Evolutionary conservation across 129 eudicot species (phyloP).

Genomic region (Pulicaria dysenterica): DNA sequence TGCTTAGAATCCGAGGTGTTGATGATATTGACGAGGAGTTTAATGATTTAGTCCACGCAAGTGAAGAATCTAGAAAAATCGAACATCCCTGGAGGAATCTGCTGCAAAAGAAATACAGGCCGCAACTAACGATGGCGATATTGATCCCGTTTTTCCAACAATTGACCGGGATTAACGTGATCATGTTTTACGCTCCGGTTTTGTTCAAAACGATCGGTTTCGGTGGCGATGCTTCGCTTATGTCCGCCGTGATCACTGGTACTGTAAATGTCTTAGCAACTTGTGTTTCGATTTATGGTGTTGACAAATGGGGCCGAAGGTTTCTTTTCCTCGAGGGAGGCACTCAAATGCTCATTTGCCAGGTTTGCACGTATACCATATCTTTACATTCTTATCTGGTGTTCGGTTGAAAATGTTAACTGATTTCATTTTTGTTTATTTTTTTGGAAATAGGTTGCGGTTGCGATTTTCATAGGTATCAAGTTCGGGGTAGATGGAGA

Average conservation of each 20-base stretch:
- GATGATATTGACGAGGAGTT: conserved; percentile 65
- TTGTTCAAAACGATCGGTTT: conserved; percentile 86
- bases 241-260: conserved; percentile 92
- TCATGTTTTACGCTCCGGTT: conserved; percentile 97
- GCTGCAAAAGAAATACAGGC: conserved; percentile 68
- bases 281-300: conserved; percentile 70
- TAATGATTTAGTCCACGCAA: conserved; percentile 65
- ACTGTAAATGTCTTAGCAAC: conserved; percentile 73
- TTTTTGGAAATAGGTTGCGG: conserved; percentile 47
- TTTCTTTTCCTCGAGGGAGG: conserved; percentile 90
- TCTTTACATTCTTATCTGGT: neutral
- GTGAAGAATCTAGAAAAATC: conserved; percentile 66
- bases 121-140: conserved; percentile 88
- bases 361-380: conserved; percentile 47
- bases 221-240: conserved; percentile 63
- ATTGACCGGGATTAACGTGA: conserved; percentile 86
- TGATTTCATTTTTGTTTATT: neutral
- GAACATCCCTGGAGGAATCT: conserved; percentile 83
- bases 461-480: conserved; percentile 64
- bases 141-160: conserved; percentile 87
- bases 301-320: conserved; percentile 80
- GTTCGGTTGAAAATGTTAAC: neutral
- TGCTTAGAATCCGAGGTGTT: conserved; percentile 68
- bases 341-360: conserved; percentile 80
- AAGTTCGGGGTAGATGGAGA: conserved; percentile 79